These are phyloP conservation scores for Solanum etuberosum DNA, from an alignment of 257 asterid species.

Conservation along the genomic window DNA sequence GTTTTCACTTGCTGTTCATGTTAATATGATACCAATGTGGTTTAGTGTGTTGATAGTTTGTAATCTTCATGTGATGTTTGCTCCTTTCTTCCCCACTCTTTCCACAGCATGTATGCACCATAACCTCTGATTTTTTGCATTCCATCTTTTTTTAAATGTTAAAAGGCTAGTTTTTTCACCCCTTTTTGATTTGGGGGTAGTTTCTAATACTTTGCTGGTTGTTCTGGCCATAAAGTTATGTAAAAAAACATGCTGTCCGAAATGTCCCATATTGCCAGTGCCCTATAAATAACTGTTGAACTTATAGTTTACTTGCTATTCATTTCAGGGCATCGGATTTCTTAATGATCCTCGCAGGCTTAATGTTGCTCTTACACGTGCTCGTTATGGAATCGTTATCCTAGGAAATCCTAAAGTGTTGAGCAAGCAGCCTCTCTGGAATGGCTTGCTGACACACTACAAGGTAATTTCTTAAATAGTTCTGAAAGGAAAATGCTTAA, in stretches of 20 bases:
- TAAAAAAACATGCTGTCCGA: background rate
- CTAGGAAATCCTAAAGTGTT: slow-evolving; percentile 97
- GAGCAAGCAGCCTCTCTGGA: slow-evolving; percentile 96
- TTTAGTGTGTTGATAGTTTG: background rate
- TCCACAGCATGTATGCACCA: background rate
- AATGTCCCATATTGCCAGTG: background rate
- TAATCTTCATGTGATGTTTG: background rate
- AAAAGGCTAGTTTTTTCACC: background rate
- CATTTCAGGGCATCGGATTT: slow-evolving; percentile 83
- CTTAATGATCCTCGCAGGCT: slow-evolving; percentile 98
- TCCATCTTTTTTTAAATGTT: background rate
- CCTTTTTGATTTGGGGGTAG: background rate
- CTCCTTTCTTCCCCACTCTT: background rate
- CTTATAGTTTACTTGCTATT: slow-evolving; percentile 1
- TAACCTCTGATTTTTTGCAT: background rate
- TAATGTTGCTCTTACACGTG: slow-evolving; percentile 98
- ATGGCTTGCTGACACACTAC: slow-evolving; percentile 82
- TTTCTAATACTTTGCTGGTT: background rate
- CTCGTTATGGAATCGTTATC: slow-evolving; percentile 95
- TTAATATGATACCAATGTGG: background rate
- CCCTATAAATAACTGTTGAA: background rate
- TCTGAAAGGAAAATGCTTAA: background rate
- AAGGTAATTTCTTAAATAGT: slow-evolving; percentile 44
- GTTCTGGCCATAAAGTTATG: background rate
- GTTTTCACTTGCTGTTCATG: background rate